Evolutionary conservation across 192 early-diverging fungal species (phyloP).

Genomic region (Umbelopsis ramanniana): DNA sequence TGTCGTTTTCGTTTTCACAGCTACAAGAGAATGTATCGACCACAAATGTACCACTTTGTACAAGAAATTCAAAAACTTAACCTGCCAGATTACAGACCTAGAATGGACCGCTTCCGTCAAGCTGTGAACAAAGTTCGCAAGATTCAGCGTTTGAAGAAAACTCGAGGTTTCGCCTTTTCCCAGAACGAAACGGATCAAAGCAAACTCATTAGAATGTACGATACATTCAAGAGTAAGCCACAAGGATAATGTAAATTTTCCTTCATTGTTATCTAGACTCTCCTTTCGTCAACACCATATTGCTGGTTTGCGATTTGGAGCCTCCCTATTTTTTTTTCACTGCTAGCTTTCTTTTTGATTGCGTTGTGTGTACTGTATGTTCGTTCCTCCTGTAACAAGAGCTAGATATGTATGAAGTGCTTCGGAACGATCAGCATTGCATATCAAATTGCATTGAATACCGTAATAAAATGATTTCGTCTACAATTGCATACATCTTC

Average conservation of each 20-base stretch:
- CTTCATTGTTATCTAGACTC: background rate
- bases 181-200: constrained; percentile 95
- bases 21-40: constrained; percentile 72
- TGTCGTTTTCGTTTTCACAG: constrained; percentile 41
- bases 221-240: constrained; percentile 59
- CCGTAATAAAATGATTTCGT: too few relatives aligned
- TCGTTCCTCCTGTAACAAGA: too few relatives aligned
- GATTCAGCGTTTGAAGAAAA: constrained; percentile 89
- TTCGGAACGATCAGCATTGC: too few relatives aligned
- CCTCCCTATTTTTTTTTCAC: background rate
- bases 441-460: too few relatives aligned
- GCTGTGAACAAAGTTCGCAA: constrained; percentile 97
- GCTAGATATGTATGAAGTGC: too few relatives aligned
- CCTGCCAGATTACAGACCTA: constrained; percentile 96
- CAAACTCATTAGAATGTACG: constrained; percentile 50
- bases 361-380: constrained; percentile 4
- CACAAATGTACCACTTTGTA: constrained; percentile 91
- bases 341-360: background rate
- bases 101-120: constrained; percentile 98
- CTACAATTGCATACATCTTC: too few relatives aligned
- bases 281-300: background rate
- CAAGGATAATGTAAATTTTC: constrained; percentile 37
- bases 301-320: background rate
- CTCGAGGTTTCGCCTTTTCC: constrained; percentile 94
- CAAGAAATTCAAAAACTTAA: constrained; percentile 99